Base-by-base conservation (phyloP, 2,329 filamentous ascomycete species). In the Fusarium solani-melongenae region DNA sequence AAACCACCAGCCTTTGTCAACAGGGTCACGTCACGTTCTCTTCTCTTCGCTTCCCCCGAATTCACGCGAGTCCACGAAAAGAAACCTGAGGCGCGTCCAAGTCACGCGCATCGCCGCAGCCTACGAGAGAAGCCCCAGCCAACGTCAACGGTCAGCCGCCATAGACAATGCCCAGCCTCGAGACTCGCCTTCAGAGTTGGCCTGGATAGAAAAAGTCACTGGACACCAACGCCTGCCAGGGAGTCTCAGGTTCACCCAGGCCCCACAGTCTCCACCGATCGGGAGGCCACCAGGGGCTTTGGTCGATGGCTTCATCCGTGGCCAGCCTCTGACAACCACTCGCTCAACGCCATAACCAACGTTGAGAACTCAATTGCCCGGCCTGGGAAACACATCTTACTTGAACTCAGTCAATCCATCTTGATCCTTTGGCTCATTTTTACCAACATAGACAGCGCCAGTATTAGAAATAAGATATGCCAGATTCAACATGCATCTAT, bases 161-260 rank as follows among this genome's bases (percentile, higher is more conserved):
- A 61, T 39, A 29, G 36, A 55, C 70, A 59, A 57, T 55, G 20
- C 59, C 51, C 44, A 31, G 20, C 70, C 62, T 55, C 66, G 55
- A 74, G 71, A 65, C 58, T 74, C 55, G 62, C 55, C 64, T 69
- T 62, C 62, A 74, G 41, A 69, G 34, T 34, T 20, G 36, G 63
- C 57, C 59, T 49, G 61, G 71, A 63, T 72, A 61, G 46, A 63
- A 24, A 55, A 64, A 77, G 70, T 77, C 72, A 77, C 76, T 77
- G 74, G 75, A 76, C 64, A 62, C 27, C 62, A 60, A 64, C 66
- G 66, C 66, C 73, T 76, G 74, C 64, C 66, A 70, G 39, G 41
- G 64, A 46, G 66, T 75, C 69, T 71, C 72, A 76, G 67, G 46
- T 65, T 69, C 64, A 57, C 58, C 44, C 44, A 39, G 38, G 39